Conservation (phyloP, 1,284 basidiomycete genomes). For the Sporisorium scitamineum region DNA sequence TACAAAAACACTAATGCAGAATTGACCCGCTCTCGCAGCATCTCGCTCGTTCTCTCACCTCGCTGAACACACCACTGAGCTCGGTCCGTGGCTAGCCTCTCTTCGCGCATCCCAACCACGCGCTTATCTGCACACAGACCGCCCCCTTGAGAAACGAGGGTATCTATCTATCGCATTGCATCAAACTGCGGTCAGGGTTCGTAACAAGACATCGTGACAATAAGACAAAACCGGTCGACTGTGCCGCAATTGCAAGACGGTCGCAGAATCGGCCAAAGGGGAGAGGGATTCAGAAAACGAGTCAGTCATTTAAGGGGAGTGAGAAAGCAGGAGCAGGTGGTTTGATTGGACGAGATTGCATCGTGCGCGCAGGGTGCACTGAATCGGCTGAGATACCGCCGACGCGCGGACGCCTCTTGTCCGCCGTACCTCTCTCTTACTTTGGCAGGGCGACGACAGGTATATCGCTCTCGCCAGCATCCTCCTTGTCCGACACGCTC, state of each 20-base stretch:
- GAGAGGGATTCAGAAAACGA: background rate
- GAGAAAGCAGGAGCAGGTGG: background rate
- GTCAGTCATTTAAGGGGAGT: too few relatives aligned
- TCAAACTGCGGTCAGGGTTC: too few relatives aligned
- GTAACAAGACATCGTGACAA: background rate
- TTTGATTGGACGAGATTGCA: background rate
- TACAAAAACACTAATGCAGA: too few relatives aligned
- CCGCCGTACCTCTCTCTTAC: conserved; percentile 11
- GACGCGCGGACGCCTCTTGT: conserved; percentile 6
- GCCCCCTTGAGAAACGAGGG: background rate
- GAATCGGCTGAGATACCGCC: background rate
- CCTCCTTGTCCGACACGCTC: conserved; percentile 15
- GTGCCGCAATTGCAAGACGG: background rate
- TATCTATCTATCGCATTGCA: conserved; percentile 20
- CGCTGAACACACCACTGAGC: conserved; percentile 9
- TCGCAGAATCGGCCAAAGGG: background rate
- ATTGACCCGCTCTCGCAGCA: too few relatives aligned
- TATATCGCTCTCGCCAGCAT: conserved; percentile 1
- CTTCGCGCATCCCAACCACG: background rate
- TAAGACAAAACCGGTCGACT: background rate
- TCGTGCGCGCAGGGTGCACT: background rate
- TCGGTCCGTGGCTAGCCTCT: conserved; percentile 17
- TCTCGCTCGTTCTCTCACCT: conserved; percentile 13
- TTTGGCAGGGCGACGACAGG: conserved; percentile 10
- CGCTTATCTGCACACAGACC: background rate